Conservation (phyloP, 2,329 filamentous ascomycete species). For the Microdochium nivale region DNA sequence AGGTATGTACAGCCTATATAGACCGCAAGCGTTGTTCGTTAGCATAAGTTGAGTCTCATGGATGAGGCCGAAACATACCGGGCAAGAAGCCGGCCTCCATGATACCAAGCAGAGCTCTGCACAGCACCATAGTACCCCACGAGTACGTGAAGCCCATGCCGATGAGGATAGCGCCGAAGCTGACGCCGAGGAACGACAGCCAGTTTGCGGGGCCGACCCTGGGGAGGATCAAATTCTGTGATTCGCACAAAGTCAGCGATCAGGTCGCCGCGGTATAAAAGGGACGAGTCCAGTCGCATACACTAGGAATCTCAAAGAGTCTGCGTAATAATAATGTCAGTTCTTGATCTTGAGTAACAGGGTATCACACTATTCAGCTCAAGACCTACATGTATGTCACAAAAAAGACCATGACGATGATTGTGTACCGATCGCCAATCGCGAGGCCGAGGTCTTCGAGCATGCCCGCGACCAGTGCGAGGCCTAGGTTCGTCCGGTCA, state of each 20-base stretch:
- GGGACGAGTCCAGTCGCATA: no score
- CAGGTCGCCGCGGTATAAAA: no score
- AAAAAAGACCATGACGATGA: conserved; percentile 17
- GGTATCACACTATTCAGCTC: not conserved
- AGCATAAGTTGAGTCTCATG: no score
- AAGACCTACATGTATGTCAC: conserved; percentile 14
- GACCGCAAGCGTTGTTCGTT: no score
- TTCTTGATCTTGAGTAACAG: no score
- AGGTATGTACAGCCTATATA: conserved; percentile 22
- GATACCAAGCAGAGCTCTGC: conserved; percentile 16
- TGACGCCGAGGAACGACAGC: conserved; percentile 14
- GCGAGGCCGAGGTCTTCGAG: conserved; percentile 14
- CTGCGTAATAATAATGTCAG: no score
- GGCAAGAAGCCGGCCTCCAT: conserved; percentile 20
- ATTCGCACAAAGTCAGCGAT: no score
- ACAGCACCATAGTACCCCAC: conserved; percentile 20
- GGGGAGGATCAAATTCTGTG: conserved; percentile 16
- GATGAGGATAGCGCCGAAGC: conserved; percentile 15
- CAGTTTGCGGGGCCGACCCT: conserved; percentile 16
- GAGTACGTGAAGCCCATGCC: conserved; percentile 22
- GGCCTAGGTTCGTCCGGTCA: conserved; percentile 27
- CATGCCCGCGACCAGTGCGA: conserved; percentile 19
- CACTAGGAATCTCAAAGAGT: no score
- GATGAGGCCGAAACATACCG: conserved; percentile 2
- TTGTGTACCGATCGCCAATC: conserved; percentile 15